These are phyloP conservation scores for Eragrostis tef DNA, from an alignment of 202 grass and related monocot genomes.

Conservation along the genomic window DNA sequence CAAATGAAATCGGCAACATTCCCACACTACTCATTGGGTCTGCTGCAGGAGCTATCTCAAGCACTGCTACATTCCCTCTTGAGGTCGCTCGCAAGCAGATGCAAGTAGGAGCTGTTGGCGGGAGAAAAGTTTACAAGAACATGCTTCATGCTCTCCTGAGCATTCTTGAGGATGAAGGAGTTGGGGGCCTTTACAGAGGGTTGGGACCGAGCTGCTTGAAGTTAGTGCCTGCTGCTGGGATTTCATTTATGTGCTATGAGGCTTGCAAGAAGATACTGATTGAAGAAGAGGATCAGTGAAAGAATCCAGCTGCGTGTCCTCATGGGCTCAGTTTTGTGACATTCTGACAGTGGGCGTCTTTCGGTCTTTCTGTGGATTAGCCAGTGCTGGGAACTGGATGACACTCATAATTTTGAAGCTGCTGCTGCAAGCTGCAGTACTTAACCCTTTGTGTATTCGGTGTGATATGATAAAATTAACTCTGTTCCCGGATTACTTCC, in stretches of 20 bases:
- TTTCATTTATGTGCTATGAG: constrained; percentile 98
- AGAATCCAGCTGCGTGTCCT: background rate
- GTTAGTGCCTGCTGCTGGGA: constrained; percentile 88
- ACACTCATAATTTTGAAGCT: constrained; percentile 5
- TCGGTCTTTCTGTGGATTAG: background rate
- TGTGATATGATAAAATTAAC: constrained; percentile 1
- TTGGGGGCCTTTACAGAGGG: constrained; percentile 82
- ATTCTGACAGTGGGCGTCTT: background rate
- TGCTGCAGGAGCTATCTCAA: constrained; percentile 82
- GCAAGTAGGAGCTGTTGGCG: constrained; percentile 87
- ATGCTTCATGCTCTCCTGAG: constrained; percentile 88
- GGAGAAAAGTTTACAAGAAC: constrained; percentile 79
- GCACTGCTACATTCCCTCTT: constrained; percentile 79
- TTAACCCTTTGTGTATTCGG: constrained; percentile 18
- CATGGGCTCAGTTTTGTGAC: constrained; percentile 21
- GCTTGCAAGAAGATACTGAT: constrained; percentile 96
- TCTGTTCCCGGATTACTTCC: background rate
- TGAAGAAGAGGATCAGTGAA: constrained; percentile 65
- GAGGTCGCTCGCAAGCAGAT: constrained; percentile 97
- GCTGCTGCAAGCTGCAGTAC: constrained; percentile 16
- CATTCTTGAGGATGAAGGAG: constrained; percentile 87
- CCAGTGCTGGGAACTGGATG: constrained; percentile 10
- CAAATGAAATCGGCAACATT: constrained; percentile 71
- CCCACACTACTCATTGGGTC: constrained; percentile 88
- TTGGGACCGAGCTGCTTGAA: constrained; percentile 93